Conservation (phyloP, 192 early-diverging fungal species). For the Umbelopsis ramanniana region DNA sequence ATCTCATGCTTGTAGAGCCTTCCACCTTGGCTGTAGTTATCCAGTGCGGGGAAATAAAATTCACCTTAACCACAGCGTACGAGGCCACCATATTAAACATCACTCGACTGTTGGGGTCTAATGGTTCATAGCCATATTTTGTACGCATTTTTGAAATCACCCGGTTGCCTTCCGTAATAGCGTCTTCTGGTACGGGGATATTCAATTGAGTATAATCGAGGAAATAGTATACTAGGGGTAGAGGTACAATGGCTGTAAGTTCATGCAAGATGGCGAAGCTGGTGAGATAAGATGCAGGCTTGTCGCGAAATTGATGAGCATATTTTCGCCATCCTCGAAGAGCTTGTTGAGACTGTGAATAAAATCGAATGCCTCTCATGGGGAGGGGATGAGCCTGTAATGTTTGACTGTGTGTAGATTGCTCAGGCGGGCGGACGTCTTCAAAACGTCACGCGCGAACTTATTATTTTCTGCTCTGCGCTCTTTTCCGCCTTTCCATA, state of each 20-base stretch:
- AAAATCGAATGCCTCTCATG: conserved; percentile 16
- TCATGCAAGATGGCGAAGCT: conserved; percentile 88
- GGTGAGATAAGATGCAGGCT: conserved; percentile 69
- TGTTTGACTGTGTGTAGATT: not conserved
- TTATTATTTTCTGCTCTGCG: not conserved
- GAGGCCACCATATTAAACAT: conserved; percentile 77
- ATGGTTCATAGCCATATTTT: conserved; percentile 55
- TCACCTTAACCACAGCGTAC: conserved; percentile 85
- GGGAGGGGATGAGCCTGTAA: too few species aligned
- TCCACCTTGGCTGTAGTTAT: not conserved
- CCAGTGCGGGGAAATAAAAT: not conserved
- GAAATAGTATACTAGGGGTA: conserved; percentile 73
- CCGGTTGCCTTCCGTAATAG: conserved; percentile 64
- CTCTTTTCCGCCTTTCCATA: conserved; percentile 21
- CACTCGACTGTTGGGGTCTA: conserved; percentile 51
- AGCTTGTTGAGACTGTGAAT: not conserved
- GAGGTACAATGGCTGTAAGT: conserved; percentile 82
- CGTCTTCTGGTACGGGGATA: conserved; percentile 72
- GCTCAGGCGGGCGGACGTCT: conserved; percentile 1
- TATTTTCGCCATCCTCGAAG: conserved; percentile 54
- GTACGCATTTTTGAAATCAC: conserved; percentile 58
- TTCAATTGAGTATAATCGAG: conserved; percentile 56
- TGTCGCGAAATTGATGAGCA: conserved; percentile 60
- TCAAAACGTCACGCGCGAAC: conserved; percentile 23
- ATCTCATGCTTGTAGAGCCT: not conserved